These are phyloP conservation scores for Thelonectria rubi DNA, from an alignment of 2,329 filamentous ascomycete species.

Conservation along the genomic window DNA sequence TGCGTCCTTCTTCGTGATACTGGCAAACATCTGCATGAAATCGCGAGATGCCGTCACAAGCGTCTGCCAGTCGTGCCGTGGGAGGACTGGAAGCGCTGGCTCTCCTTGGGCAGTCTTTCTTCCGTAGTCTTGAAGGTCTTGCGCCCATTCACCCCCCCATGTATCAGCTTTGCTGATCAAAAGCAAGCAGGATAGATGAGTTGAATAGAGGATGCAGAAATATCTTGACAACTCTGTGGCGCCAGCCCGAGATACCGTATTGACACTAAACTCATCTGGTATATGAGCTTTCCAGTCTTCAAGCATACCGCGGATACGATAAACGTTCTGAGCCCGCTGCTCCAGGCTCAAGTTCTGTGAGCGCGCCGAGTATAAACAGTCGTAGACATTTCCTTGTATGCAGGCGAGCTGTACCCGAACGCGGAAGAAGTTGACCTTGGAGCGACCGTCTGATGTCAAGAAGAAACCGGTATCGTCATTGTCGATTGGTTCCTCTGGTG, in stretches of 20 bases:
- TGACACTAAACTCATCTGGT: background rate
- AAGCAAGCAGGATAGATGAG: conserved; percentile 7
- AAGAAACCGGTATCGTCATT: conserved; percentile 1
- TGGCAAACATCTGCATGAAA: conserved; percentile 15
- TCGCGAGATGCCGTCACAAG: conserved; percentile 20
- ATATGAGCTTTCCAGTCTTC: conserved; percentile 18
- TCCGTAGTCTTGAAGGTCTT: conserved; percentile 1
- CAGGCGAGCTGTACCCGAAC: conserved; percentile 22
- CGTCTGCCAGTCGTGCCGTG: conserved; percentile 16
- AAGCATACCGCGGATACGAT: background rate
- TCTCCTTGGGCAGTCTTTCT: background rate
- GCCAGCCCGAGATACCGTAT: background rate
- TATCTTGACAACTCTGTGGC: background rate
- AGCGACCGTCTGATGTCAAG: rapidly evolving
- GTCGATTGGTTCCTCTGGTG: background rate
- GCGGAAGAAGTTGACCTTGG: conserved; percentile 20
- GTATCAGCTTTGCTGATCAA: background rate
- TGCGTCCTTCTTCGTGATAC: background rate
- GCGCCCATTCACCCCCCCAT: conserved; percentile 12
- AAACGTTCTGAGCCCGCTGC: background rate
- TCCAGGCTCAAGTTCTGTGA: background rate
- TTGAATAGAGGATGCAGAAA: conserved; percentile 22
- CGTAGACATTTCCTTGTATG: conserved; percentile 29
- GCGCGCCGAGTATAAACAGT: conserved; percentile 1
- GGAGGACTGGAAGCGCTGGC: background rate